Evolutionary conservation across 331 rosid genomes (phyloP).

Genomic region (Erythrophleum ivorense): DNA sequence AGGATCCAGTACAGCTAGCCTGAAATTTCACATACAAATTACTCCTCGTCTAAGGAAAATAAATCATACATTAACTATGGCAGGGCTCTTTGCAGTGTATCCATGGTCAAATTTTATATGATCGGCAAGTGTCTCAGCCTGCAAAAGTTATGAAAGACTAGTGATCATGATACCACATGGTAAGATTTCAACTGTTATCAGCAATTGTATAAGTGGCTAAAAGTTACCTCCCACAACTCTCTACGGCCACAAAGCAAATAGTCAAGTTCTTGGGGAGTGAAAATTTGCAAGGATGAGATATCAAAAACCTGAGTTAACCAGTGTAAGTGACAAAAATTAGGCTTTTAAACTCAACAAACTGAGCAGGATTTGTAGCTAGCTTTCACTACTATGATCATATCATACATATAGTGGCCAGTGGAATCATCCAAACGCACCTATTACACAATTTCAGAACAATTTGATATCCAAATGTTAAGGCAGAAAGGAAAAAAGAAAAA

Average conservation of each 20-base stretch:
- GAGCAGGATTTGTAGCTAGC: slow-evolving; percentile 6
- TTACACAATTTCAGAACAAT: background rate
- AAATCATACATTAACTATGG: slow-evolving; percentile 81
- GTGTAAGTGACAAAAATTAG: slow-evolving; percentile 16
- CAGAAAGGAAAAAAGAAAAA: background rate
- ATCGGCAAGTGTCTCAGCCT: slow-evolving; percentile 92
- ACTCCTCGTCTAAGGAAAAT: background rate
- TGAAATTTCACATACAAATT: slow-evolving; percentile 23
- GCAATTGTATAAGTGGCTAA: background rate
- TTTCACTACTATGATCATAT: slow-evolving; percentile 29
- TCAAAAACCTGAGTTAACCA: slow-evolving; percentile 80
- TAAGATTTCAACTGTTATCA: slow-evolving; percentile 20
- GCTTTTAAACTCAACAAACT: slow-evolving; percentile 22
- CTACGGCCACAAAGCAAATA: slow-evolving; percentile 93
- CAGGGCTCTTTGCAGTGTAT: slow-evolving; percentile 95
- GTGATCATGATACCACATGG: background rate
- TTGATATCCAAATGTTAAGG: background rate
- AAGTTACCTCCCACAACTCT: slow-evolving; percentile 94
- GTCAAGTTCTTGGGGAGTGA: slow-evolving; percentile 91
- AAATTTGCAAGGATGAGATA: slow-evolving; percentile 77
- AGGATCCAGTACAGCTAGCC: slow-evolving; percentile 37
- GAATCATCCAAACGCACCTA: background rate
- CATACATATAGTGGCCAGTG: background rate
- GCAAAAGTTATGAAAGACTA: slow-evolving; percentile 37
- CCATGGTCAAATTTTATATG: slow-evolving; percentile 99